Evolutionary conservation across 1,284 basidiomycete genomes (phyloP), one percentile per base, ranked within the genome.

Genomic region (Ceratobasidium sp.): DNA sequence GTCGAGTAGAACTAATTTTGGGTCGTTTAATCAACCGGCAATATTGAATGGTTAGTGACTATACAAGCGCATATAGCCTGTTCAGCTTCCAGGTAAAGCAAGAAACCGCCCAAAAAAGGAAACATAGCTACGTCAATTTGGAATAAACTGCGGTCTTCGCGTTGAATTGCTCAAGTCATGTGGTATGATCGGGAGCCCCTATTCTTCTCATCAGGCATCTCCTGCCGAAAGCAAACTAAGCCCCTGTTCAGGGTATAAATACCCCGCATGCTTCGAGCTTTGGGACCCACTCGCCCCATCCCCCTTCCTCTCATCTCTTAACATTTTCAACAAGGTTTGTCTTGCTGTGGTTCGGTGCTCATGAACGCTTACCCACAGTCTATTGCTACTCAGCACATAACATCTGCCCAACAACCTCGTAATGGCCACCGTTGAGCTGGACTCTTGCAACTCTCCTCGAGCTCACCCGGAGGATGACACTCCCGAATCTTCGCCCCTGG

Each of bases 261-360:
- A 33, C 18, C 23, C 44, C 12, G n/a, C 27, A 35, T 33, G 16
- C 59, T 16, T 27, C 4, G 14, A 3, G 33, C 48, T 23, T 6
- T 7, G n/a, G 65, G 48, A 8, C 33, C 23, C 16, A n/a, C n/a
- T n/a, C n/a, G n/a, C n/a, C 23, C 27, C 65, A 30, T 30, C 46
- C 23, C 60, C 18, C 41, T 20, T n/a, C 38, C 10, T n/a, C n/a
- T n/a, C 16, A 16, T 33, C 38, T 38, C 14, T 50, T 50, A 35
- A 16, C 62, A 48, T 65, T 65, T 65, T 65, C 14, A 7, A 65
- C 62, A 46, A n/a, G 62, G 62, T 65, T 46, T 20, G 62, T 10
- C 44, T 23, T 18, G n/a, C 27, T 6, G 10, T 20, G n/a, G n/a
- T 38, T 30, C 46, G n/a, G 20, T 46, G 20, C n/a, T n/a, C 23